phyloP scores from a whole-genome alignment of 352 stramenopile genomes.

The Phytophthora citrophthora region DNA sequence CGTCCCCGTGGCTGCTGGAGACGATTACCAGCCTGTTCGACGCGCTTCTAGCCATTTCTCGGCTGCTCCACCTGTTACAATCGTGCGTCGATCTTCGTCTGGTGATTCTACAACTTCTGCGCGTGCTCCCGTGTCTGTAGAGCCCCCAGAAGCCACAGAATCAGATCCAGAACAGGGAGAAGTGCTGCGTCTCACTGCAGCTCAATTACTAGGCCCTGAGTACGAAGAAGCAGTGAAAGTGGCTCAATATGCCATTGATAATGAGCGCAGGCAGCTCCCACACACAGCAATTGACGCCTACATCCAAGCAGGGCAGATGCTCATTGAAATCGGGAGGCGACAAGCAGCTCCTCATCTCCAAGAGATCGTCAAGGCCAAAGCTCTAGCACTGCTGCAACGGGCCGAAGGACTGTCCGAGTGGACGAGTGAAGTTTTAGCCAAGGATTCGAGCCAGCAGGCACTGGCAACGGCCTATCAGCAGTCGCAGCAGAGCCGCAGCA shows the following conservation, averaged over 20 bases:
- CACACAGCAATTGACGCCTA: constrained; percentile 79
- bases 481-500: constrained; percentile 50
- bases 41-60: constrained; percentile 17
- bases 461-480: constrained; percentile 54
- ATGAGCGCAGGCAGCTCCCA: constrained; percentile 62
- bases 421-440: constrained; percentile 49
- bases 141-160: background rate
- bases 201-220: constrained; percentile 54
- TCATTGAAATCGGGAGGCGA: constrained; percentile 69
- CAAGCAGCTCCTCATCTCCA: constrained; percentile 70
- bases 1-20: constrained; percentile 11
- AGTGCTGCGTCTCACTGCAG: constrained; percentile 34
- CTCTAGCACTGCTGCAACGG: constrained; percentile 74
- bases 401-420: constrained; percentile 76
- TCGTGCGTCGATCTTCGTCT: constrained; percentile 18
- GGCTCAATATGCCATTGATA: constrained; percentile 75
- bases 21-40: constrained; percentile 8
- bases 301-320: constrained; percentile 66
- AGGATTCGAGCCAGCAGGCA: constrained; percentile 41
- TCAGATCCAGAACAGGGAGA: constrained; percentile 16
- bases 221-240: constrained; percentile 69
- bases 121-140: constrained; percentile 7
- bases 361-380: constrained; percentile 83
- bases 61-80: constrained; percentile 13
- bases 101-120: constrained; percentile 5